phyloP scores from a whole-genome alignment of 352 stramenopile species.

The Pythium aristosporum region DNA sequence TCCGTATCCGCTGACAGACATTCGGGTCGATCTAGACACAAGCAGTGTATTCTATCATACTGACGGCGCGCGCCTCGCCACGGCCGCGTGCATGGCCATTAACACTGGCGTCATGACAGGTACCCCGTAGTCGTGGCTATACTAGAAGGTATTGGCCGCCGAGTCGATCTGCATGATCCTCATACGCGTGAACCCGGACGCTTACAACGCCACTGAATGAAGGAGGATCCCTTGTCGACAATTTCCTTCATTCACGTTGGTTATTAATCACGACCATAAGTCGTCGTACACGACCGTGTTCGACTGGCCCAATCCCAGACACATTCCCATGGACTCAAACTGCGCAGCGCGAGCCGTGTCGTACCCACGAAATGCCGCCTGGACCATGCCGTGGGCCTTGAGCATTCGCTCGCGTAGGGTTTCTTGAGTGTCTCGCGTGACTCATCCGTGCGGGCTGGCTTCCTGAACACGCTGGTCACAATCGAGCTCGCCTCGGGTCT shows the following conservation, averaged over 20 bases:
- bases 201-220: neutral
- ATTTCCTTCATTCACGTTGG: neutral
- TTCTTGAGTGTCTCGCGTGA: neutral
- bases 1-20: constrained; percentile 28
- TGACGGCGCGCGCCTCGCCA: constrained; percentile 28
- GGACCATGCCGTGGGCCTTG: constrained; percentile 40
- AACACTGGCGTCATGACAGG: constrained; percentile 34
- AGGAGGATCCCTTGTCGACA: neutral
- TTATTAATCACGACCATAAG: constrained; percentile 18
- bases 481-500: no score
- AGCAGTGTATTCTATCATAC: constrained; percentile 51
- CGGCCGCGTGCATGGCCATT: constrained; percentile 47
- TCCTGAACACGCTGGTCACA: no score
- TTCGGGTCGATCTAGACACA: constrained; percentile 35
- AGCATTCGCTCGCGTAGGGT: constrained; percentile 41
- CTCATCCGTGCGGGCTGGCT: neutral
- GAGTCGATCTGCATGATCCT: constrained; percentile 47
- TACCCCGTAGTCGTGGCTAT: constrained; percentile 55
- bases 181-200: constrained; percentile 35
- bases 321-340: constrained; percentile 42
- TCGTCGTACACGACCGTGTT: constrained; percentile 61
- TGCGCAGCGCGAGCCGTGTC: constrained; percentile 42
- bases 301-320: constrained; percentile 38
- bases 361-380: constrained; percentile 52
- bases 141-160: constrained; percentile 47